A percentile compares a stretch with the other conserved stretches of the same genome.
phyloP scores from a whole-genome alignment of 345 rosid genomes.

The Ricinus communis region DNA sequence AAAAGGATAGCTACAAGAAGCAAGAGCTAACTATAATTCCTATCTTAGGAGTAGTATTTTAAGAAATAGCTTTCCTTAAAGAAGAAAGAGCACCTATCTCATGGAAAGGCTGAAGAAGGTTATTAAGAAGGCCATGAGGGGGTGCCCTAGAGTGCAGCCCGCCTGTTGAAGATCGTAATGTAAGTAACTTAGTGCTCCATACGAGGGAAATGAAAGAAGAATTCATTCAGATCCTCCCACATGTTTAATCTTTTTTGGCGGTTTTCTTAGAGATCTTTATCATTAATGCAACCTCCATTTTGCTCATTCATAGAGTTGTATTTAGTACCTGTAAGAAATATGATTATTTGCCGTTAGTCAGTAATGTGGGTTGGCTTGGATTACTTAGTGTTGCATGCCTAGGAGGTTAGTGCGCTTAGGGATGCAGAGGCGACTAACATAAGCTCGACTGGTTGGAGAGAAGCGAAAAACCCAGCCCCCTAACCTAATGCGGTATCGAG shows the following conservation, averaged over 20 bases:
- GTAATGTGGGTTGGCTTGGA: background rate
- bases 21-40: no score
- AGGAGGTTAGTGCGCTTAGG: background rate
- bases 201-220: background rate
- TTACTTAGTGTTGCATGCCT: background rate
- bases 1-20: no score
- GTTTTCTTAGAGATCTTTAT: background rate
- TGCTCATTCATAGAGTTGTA: background rate
- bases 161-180: background rate
- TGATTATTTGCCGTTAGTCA: background rate
- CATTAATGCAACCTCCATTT: background rate
- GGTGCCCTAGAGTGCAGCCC: background rate
- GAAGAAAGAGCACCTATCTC: no score
- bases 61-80: no score
- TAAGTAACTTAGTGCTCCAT: constrained; percentile 1
- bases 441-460: no score
- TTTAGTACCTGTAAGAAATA: background rate
- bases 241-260: constrained; percentile 8
- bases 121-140: no score
- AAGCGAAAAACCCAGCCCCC: no score
- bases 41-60: no score
- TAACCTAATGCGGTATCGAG: no score
- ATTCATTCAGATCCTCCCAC: constrained; percentile 7
- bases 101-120: no score
- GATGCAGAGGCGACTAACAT: no score